Evolutionary conservation across 2,329 filamentous ascomycete genomes (phyloP).

Genomic region (Exserohilum turcica): DNA sequence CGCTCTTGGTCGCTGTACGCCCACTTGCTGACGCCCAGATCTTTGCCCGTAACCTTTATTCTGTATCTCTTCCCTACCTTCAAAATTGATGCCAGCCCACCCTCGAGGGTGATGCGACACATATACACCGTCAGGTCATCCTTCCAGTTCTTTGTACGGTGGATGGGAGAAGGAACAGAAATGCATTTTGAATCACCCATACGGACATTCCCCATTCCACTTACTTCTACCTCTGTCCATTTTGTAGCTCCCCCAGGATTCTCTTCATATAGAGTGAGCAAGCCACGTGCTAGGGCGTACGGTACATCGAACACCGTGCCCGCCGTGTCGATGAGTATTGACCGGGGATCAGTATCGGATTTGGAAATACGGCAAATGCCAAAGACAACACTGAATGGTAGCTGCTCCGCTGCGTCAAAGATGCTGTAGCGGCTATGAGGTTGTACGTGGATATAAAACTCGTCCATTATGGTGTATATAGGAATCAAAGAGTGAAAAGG

Average conservation of each 20-base stretch:
- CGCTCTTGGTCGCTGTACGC: not conserved
- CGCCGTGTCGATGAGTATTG: slow-evolving; percentile 1
- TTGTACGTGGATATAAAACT: not conserved
- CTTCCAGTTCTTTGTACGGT: not conserved
- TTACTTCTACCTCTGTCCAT: slow-evolving; percentile 1
- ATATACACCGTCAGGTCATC: not conserved
- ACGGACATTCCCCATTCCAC: not conserved
- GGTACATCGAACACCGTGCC: slow-evolving; percentile 6
- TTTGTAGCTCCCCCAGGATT: not conserved
- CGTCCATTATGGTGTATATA: not conserved
- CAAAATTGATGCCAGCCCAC: not conserved
- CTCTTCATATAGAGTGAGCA: slow-evolving; percentile 1
- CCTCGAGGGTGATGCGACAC: not conserved
- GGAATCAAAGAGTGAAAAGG: not conserved
- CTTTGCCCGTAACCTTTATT: not conserved
- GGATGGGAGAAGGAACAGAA: not conserved
- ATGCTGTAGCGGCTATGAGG: slow-evolving; percentile 1
- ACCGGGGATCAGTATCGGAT: not conserved
- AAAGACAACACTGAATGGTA: slow-evolving; percentile 1
- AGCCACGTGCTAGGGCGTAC: slow-evolving; percentile 1
- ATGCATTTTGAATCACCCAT: not conserved
- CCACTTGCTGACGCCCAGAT: slow-evolving; percentile 1
- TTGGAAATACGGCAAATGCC: not conserved
- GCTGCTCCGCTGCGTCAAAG: not conserved
- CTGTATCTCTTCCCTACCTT: not conserved